These are phyloP conservation scores for Parathielavia hyrcaniae DNA, from an alignment of 495 filamentous ascomycete genomes.

Conservation along the genomic window DNA sequence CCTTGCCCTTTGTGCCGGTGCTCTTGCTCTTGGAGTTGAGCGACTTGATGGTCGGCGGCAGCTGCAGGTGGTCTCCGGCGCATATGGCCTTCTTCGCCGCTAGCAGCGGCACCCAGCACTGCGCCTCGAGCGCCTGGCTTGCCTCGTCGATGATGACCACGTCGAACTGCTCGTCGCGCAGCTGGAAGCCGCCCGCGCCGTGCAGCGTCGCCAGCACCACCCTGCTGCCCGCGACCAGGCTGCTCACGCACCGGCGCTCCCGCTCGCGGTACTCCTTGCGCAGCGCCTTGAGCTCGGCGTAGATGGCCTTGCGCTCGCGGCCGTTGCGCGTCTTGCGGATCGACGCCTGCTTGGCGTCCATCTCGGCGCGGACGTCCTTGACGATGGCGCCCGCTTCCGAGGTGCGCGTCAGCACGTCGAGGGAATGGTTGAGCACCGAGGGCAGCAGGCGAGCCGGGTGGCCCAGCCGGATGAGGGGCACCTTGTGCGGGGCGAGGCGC, in stretches of 20 bases:
- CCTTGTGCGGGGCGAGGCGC: slow-evolving; percentile 70
- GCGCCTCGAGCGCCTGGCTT: slow-evolving; percentile 90
- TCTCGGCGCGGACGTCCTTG: slow-evolving; percentile 84
- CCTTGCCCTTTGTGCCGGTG: slow-evolving; percentile 25
- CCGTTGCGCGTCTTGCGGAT: slow-evolving; percentile 82
- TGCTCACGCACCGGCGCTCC: slow-evolving; percentile 71
- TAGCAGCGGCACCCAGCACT: slow-evolving; percentile 94
- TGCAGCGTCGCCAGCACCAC: slow-evolving; percentile 91
- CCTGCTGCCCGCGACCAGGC: slow-evolving; percentile 67
- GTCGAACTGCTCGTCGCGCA: slow-evolving; percentile 77
- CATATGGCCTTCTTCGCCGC: slow-evolving; percentile 77
- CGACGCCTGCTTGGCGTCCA: slow-evolving; percentile 84
- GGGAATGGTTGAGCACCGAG: slow-evolving; percentile 77
- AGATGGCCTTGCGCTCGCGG: slow-evolving; percentile 73
- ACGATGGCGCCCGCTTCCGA: slow-evolving; percentile 86
- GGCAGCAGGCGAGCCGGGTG: slow-evolving; percentile 90
- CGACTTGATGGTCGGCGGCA: slow-evolving; percentile 92
- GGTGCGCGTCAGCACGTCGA: slow-evolving; percentile 88
- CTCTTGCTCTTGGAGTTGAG: slow-evolving; percentile 49
- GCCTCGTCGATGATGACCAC: slow-evolving; percentile 95
- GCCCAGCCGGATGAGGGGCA: slow-evolving; percentile 83
- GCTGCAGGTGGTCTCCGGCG: slow-evolving; percentile 88
- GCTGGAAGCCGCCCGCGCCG: slow-evolving; percentile 80
- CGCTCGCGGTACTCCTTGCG: slow-evolving; percentile 83
- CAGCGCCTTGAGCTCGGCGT: slow-evolving; percentile 74